Evolutionary conservation across 306 rosid species (phyloP), one percentile per base, ranked within the genome.

Genomic region (Casuarina equisetifolia): DNA sequence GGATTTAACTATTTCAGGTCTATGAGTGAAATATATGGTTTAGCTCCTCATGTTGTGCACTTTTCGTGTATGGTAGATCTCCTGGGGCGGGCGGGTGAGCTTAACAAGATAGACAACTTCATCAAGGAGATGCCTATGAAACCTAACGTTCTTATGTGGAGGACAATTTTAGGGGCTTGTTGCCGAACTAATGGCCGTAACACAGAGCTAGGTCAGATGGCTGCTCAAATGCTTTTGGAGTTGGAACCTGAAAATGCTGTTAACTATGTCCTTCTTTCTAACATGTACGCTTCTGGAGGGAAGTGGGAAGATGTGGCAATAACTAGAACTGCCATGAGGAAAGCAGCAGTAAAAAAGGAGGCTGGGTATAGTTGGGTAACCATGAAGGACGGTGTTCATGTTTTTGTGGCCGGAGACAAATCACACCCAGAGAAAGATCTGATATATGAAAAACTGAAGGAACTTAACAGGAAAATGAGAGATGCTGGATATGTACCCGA

Each of bases 361-460:
- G 90, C 89, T 50, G 98, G 98, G 71, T 89, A 94, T 80, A 91
- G 97, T 85, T 94, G 98, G 98, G 98, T 94, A 42, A 88, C 85
- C 72, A 94, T 94, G 98, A 94, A 87, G 83, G 97, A 94, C 74
- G 94, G 92, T 45, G 91, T 94, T 84, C 98, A 94, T 88, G 92
- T 94, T 40, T 94, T 94, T 79, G 87, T 94, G 39, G 93, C 98
- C 52, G 98, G 94, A 70, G 98, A 94, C 79, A 89, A 89, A 80
- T 84, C 86, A 51, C 98, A 94, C 82, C 92, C 92, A 9, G 92
- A 91, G 74, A 94, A 88, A 61, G 92, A 86, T 40, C 74, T 83
- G 50, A 90, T 94, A 70, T 89, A 90, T 68, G 90, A 82, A 52
- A 90, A 90, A 70, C 85, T 91, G 45, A 89, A 86, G 84, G 96